Percentiles rank a stretch among this genome's conserved stretches.
Conservation (phyloP, 2,329 filamentous ascomycete species). For the Cordyceps javanica region DNA sequence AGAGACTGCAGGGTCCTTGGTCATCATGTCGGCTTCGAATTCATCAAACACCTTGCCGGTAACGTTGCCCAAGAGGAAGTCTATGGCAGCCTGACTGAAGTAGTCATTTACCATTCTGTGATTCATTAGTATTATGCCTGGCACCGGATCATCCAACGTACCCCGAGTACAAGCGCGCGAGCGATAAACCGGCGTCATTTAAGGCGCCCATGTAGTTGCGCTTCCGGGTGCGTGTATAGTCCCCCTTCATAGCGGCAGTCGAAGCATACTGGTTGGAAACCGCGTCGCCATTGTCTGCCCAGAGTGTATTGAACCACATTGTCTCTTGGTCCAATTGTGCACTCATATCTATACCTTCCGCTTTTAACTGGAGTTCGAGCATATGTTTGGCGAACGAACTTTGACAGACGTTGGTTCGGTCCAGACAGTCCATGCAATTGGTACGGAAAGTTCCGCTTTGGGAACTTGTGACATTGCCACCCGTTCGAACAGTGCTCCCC, state of each 20-base stretch:
- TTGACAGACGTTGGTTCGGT: constrained; percentile 93
- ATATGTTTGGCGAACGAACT: constrained; percentile 82
- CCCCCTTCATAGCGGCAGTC: constrained; percentile 91
- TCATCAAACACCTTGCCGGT: constrained; percentile 83
- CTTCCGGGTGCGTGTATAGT: constrained; percentile 88
- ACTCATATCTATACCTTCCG: constrained; percentile 70
- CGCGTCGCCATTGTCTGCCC: constrained; percentile 96
- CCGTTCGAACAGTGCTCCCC: constrained; percentile 60
- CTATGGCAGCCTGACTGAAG: constrained; percentile 90
- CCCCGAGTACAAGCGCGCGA: constrained; percentile 69
- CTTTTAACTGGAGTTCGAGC: constrained; percentile 70
- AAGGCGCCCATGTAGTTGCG: constrained; percentile 86
- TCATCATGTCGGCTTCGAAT: constrained; percentile 91
- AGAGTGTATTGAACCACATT: constrained; percentile 91
- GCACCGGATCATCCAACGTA: constrained; percentile 29
- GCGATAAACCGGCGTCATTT: constrained; percentile 82
- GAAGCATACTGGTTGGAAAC: constrained; percentile 95
- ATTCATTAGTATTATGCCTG: constrained; percentile 1
- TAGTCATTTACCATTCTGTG: constrained; percentile 94
- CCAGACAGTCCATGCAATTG: constrained; percentile 98
- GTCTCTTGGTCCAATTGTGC: constrained; percentile 71
- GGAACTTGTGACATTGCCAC: constrained; percentile 34
- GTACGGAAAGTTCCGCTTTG: constrained; percentile 81
- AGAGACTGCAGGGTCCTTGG: constrained; percentile 83
- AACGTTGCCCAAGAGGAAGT: constrained; percentile 87